A percentile compares a stretch with the other conserved stretches of the same genome.
phyloP scores from a whole-genome alignment of 768 basidiomycete species.

The Mycena floridula region DNA sequence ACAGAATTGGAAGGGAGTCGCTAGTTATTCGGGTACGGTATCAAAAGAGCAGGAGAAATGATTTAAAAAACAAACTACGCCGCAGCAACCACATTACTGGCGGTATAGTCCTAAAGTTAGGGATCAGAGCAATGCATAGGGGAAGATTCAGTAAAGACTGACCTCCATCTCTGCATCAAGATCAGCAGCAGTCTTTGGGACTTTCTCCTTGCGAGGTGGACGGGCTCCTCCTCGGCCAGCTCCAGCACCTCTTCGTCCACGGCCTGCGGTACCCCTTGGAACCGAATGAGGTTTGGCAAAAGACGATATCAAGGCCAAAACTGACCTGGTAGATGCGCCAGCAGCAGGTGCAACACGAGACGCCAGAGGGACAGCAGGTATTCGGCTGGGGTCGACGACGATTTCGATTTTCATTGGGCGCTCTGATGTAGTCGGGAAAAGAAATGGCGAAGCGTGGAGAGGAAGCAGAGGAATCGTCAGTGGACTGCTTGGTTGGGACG shows the following conservation, averaged over 20 bases:
- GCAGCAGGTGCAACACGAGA: constrained; percentile 70
- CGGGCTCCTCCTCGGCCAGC: constrained; percentile 39
- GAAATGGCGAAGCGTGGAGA: constrained; percentile 29
- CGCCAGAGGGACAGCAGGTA: constrained; percentile 54
- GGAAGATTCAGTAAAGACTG: constrained; percentile 16
- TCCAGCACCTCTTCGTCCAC: constrained; percentile 25
- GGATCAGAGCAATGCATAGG: not conserved
- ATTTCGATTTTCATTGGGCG: constrained; percentile 50
- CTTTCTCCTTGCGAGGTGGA: constrained; percentile 51
- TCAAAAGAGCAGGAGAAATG: not conserved
- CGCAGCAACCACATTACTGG: constrained; percentile 46
- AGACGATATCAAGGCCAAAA: constrained; percentile 7
- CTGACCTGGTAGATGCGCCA: constrained; percentile 26
- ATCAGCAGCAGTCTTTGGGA: constrained; percentile 79
- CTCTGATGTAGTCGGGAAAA: constrained; percentile 26
- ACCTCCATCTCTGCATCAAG: constrained; percentile 99
- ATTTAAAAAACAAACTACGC: constrained; percentile 20
- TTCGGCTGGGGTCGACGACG: constrained; percentile 81
- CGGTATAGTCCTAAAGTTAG: constrained; percentile 56
- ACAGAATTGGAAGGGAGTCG: too few relatives aligned
- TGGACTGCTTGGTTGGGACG: constrained; percentile 34
- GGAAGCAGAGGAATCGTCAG: constrained; percentile 33
- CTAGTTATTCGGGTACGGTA: not conserved
- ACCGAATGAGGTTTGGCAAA: constrained; percentile 2
- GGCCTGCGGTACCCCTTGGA: too few relatives aligned